phyloP scores from a whole-genome alignment of 495 filamentous ascomycete genomes.

The Massariosphaeria phaeospora region DNA sequence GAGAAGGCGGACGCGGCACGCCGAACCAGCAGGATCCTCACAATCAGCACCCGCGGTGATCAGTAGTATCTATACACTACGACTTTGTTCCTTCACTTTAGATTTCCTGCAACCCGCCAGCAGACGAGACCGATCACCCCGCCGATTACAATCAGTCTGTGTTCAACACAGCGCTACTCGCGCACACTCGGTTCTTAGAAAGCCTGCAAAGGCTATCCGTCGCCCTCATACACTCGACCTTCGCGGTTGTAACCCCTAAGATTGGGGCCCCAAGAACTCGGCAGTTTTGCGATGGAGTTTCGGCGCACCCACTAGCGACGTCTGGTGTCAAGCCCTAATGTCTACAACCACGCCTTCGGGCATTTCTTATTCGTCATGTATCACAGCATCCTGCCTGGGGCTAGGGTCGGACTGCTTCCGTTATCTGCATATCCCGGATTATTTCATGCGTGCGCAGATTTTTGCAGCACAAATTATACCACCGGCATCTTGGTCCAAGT shows the following conservation, averaged over 20 bases:
- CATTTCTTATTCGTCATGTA: conserved; percentile 6
- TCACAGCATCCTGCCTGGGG: conserved; percentile 14
- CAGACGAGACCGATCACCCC: neutral
- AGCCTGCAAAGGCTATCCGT: neutral
- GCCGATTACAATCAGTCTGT: neutral
- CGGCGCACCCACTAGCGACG: neutral
- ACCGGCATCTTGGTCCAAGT: conserved; percentile 19
- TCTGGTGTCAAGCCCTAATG: conserved; percentile 21
- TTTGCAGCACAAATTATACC: conserved; percentile 21
- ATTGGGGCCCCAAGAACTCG: no score
- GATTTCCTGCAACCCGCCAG: neutral
- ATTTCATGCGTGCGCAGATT: conserved; percentile 9
- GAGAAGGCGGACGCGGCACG: conserved; percentile 40
- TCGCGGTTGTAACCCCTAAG: conserved; percentile 17
- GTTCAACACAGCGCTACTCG: neutral
- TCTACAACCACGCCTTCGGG: conserved; percentile 5
- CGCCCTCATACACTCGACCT: neutral
- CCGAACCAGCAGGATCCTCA: conserved; percentile 30
- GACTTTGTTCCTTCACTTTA: neutral
- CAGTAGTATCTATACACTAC: neutral
- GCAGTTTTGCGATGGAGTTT: conserved; percentile 23
- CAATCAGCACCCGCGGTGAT: conserved; percentile 17
- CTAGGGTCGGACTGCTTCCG: neutral
- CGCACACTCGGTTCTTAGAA: neutral
- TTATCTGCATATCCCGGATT: conserved; percentile 12